Conservation (phyloP, 2,329 filamentous ascomycete species). For the Cytospora leucostoma region DNA sequence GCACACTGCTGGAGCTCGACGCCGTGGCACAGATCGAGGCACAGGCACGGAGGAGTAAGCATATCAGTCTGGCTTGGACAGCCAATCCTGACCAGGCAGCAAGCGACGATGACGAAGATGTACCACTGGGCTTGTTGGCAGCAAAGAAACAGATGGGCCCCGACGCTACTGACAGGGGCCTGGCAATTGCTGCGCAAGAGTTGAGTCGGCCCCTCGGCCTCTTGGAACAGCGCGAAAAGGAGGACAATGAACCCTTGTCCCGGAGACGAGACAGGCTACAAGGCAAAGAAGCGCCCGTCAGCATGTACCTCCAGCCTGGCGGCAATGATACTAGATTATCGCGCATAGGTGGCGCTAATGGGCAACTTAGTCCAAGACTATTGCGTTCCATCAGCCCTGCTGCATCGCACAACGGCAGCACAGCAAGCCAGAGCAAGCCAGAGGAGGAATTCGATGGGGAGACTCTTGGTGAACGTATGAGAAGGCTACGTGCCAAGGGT, state of each 20-base stretch:
- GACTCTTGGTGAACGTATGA: conserved; percentile 66
- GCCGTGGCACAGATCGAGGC: conserved; percentile 84
- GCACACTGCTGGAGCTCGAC: conserved; percentile 87
- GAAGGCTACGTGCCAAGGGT: conserved; percentile 62
- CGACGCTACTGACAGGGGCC: conserved; percentile 37
- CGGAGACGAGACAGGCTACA: conserved; percentile 73
- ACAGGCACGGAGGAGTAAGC: conserved; percentile 70
- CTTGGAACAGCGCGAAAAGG: conserved; percentile 78
- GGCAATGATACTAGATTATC: conserved; percentile 24
- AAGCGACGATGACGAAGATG: conserved; percentile 79
- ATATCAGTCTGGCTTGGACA: conserved; percentile 83
- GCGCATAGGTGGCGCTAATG: conserved; percentile 18
- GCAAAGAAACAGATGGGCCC: conserved; percentile 59
- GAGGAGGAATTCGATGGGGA: conserved; percentile 61
- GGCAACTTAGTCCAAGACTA: conserved; percentile 29
- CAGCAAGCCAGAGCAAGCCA: conserved; percentile 35
- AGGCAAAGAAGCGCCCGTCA: conserved; percentile 52
- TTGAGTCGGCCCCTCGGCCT: conserved; percentile 69
- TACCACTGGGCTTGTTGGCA: conserved; percentile 81
- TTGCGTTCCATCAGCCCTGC: conserved; percentile 22
- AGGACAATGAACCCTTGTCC: conserved; percentile 90
- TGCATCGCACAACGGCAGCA: conserved; percentile 28
- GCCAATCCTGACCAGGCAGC: conserved; percentile 47
- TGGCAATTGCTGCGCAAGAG: conserved; percentile 52
- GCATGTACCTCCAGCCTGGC: conserved; percentile 33